phyloP scores from a whole-genome alignment of 1,139 yeast genomes.

The Candida glucosophila region DNA sequence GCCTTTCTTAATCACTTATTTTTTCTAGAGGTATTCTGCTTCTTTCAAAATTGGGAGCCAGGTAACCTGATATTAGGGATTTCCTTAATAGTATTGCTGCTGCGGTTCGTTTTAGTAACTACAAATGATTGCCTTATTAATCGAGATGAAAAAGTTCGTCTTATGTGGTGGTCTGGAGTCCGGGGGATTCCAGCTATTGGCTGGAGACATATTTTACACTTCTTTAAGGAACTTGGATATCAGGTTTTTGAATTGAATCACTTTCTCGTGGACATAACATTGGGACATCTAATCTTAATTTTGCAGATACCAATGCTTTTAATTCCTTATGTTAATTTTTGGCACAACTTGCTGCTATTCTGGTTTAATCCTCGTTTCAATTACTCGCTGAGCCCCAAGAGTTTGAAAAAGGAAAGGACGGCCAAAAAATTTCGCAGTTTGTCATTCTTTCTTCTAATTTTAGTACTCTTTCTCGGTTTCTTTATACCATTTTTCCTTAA shows the following conservation, averaged over 20 bases:
- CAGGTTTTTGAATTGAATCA: slow-evolving; percentile 47
- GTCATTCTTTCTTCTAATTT: slow-evolving; percentile 32
- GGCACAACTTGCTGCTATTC: slow-evolving; percentile 74
- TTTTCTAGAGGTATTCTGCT: slow-evolving; percentile 43
- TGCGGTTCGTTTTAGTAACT: slow-evolving; percentile 34
- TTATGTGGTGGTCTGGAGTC: slow-evolving; percentile 65
- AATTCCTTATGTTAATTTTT: slow-evolving; percentile 53
- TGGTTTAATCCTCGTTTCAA: slow-evolving; percentile 67
- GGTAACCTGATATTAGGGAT: slow-evolving; percentile 42
- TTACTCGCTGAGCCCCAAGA: too few relatives aligned
- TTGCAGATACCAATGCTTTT: slow-evolving; percentile 45
- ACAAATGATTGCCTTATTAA: slow-evolving; percentile 30
- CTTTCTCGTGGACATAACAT: slow-evolving; percentile 43
- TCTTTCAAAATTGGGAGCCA: slow-evolving; percentile 45
- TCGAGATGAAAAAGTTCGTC: slow-evolving; percentile 40
- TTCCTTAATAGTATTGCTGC: slow-evolving; percentile 32
- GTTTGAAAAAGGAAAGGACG: slow-evolving; percentile 25
- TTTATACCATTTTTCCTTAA: slow-evolving; percentile 2
- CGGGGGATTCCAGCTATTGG: slow-evolving; percentile 52
- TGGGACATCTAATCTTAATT: slow-evolving; percentile 45
- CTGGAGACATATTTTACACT: slow-evolving; percentile 42
- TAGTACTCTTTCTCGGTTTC: slow-evolving; percentile 22
- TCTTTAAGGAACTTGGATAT: slow-evolving; percentile 45
- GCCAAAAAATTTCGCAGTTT: slow-evolving; percentile 23
- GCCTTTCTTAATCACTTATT: slow-evolving; percentile 34